Percentiles rank a stretch among this genome's conserved stretches.
Evolutionary conservation across 2,329 filamentous ascomycete genomes (phyloP).

Genomic region (Karstenula rhodostoma): DNA sequence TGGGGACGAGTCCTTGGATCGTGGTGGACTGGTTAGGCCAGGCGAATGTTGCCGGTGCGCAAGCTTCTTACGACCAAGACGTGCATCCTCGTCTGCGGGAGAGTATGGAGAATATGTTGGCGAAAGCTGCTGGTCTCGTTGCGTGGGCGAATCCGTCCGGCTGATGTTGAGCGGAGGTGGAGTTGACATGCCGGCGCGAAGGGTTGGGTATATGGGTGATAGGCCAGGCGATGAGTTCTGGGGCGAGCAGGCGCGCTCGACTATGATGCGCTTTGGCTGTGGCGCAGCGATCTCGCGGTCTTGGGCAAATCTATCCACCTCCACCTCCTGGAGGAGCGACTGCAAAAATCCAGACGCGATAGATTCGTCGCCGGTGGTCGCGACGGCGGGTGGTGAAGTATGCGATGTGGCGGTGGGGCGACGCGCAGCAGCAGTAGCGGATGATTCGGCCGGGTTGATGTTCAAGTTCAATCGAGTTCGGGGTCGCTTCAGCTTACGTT

Average conservation of each 20-base stretch:
- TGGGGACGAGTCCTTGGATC: constrained; percentile 73
- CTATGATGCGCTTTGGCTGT: constrained; percentile 52
- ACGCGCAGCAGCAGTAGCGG: constrained; percentile 35
- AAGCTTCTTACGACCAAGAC: constrained; percentile 44
- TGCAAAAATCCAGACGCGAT: constrained; percentile 80
- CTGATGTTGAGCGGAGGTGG: constrained; percentile 67
- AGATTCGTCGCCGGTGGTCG: constrained; percentile 34
- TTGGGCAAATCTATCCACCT: constrained; percentile 57
- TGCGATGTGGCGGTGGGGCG: constrained; percentile 37
- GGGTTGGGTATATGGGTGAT: constrained; percentile 74
- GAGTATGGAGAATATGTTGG: constrained; percentile 76
- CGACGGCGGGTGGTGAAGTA: constrained; percentile 36
- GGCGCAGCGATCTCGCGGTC: constrained; percentile 48
- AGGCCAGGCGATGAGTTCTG: constrained; percentile 69
- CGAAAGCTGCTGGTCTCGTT: constrained; percentile 63
- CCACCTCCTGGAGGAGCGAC: constrained; percentile 87
- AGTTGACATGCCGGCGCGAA: constrained; percentile 70
- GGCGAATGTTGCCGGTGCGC: constrained; percentile 37
- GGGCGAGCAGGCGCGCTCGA: constrained; percentile 51
- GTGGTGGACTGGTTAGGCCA: constrained; percentile 52
- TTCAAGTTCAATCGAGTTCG: constrained; percentile 75
- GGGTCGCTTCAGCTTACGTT: constrained; percentile 87
- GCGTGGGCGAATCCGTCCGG: constrained; percentile 68
- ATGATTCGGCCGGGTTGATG: constrained; percentile 52
- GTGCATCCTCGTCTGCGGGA: constrained; percentile 51